Conservation (phyloP, 2,329 filamentous ascomycete genomes). For the Triangularia setosa region DNA sequence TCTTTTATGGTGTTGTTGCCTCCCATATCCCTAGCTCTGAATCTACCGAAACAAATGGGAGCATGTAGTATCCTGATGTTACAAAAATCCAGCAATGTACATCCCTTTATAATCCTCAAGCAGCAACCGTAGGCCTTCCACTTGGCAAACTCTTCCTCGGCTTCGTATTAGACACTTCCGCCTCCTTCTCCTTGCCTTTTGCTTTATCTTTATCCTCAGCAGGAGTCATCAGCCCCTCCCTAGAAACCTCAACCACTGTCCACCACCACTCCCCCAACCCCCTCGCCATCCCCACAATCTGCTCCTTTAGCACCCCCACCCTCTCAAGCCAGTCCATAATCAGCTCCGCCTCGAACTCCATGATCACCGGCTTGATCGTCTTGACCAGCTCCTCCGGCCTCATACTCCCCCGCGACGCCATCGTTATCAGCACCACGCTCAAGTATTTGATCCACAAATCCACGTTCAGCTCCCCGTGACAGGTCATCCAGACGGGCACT, state of each 20-base stretch:
- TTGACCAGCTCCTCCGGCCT: slow-evolving; percentile 49
- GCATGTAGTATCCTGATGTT: background rate
- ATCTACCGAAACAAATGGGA: background rate
- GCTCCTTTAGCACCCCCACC: slow-evolving; percentile 47
- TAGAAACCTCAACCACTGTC: slow-evolving; percentile 47
- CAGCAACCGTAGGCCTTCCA: background rate
- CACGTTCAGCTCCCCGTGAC: slow-evolving; percentile 57
- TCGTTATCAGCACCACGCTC: slow-evolving; percentile 56
- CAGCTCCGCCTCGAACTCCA: slow-evolving; percentile 59
- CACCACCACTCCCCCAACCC: slow-evolving; percentile 64
- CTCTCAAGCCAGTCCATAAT: slow-evolving; percentile 56
- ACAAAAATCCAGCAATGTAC: background rate
- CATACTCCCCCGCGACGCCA: slow-evolving; percentile 60
- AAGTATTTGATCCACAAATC: slow-evolving; percentile 62
- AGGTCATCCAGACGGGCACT: slow-evolving; percentile 69
- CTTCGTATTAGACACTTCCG: background rate
- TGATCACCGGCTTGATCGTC: slow-evolving; percentile 55
- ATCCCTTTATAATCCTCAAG: background rate
- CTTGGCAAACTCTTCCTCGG: background rate
- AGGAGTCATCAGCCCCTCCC: slow-evolving; percentile 16
- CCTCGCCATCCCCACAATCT: slow-evolving; percentile 32
- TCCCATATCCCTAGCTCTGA: background rate
- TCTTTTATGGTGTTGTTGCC: background rate
- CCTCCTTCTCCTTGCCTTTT: background rate
- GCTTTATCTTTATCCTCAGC: background rate